Base-by-base conservation (phyloP, 2,329 filamentous ascomycete species). In the Thermochaetoides dissita region DNA sequence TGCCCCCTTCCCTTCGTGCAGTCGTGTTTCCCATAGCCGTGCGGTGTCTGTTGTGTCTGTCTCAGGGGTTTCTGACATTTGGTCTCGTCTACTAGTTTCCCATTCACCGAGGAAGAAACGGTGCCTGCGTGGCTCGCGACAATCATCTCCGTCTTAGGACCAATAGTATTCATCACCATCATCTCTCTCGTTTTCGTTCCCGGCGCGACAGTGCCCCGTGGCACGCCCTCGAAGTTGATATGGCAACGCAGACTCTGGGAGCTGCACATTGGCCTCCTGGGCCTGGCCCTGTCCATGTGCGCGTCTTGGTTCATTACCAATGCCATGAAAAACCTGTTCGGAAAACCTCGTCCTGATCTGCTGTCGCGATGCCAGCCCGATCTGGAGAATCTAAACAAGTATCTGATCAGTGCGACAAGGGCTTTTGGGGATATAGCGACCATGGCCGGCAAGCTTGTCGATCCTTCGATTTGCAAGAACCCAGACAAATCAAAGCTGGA, bases 171-270 rank as follows among this genome's bases (percentile, higher is more conserved):
- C 49, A 79, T 94, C 52, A 60, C 81, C 40, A 33, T 86, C 40
- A 71, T 89, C 44, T 75, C 76, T 34, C 60, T 93, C 30, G 49
- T 77, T 46, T 68, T 89, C 51, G 76, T 91, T 1, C 86, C 86
- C 1, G 84, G 83, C 3, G 71, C 74, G 6, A 79, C 78, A 1
- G 77, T 81, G 1, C 71, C 74, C 10, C 67, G 67, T 35, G 69
- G 71, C 12, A 79, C 80, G 0, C 76, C 83, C 2, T 71, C 70
- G 49, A 60, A 70, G 4, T 62, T 84, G 41, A 68, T 88, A 36
- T 87, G 84, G 79, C 76, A 74, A 57, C 74, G 84, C 50, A 94
- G 91, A 63, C 59, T 94, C 1, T 95, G 89, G 87, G 88, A 95
- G 60, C 78, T 84, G 59, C 86, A 95, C 57, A 78, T 77, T 2